phyloP scores from a whole-genome alignment of 768 basidiomycete species.

The Mycena latifolia region DNA sequence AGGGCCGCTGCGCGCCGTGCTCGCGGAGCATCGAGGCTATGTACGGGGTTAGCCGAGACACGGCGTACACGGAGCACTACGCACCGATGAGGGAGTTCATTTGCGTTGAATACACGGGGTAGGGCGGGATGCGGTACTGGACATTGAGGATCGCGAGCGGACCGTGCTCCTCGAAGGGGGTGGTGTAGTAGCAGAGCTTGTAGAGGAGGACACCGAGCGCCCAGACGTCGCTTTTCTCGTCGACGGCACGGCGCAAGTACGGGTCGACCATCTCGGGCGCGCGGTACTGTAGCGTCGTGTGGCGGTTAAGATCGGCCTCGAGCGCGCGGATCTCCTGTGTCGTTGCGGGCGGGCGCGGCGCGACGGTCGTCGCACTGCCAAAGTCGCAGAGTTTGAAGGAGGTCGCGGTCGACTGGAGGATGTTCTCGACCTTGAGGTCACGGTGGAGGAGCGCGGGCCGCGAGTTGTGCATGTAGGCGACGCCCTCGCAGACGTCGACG shows the following conservation, averaged over 20 bases:
- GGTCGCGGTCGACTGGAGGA: slow-evolving; percentile 86
- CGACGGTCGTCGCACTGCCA: slow-evolving; percentile 88
- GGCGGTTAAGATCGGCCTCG: slow-evolving; percentile 92
- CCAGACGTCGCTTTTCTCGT: slow-evolving; percentile 98
- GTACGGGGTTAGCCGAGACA: slow-evolving; percentile 16
- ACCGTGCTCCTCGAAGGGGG: slow-evolving; percentile 98
- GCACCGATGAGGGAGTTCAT: slow-evolving; percentile 89
- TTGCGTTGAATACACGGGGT: slow-evolving; percentile 86
- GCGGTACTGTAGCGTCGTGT: slow-evolving; percentile 97
- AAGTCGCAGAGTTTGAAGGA: slow-evolving; percentile 98
- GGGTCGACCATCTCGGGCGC: slow-evolving; percentile 99
- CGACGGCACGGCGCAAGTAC: slow-evolving; percentile 83
- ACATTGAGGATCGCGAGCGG: slow-evolving; percentile 97
- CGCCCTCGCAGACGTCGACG: slow-evolving; percentile 96
- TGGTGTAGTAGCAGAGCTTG: slow-evolving; percentile 99
- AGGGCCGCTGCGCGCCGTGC: slow-evolving; percentile 87
- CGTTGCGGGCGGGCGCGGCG: slow-evolving; percentile 76
- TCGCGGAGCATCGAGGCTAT: slow-evolving; percentile 94
- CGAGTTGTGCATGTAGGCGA: slow-evolving; percentile 96
- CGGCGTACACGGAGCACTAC: slow-evolving; percentile 35
- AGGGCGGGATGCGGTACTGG: slow-evolving; percentile 92
- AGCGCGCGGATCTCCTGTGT: slow-evolving; percentile 88
- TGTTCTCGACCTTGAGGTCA: slow-evolving; percentile 99
- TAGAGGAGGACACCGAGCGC: slow-evolving; percentile 96
- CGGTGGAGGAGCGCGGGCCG: slow-evolving; percentile 93